A percentile compares a stretch with the other conserved stretches of the same genome.
Evolutionary conservation across 495 filamentous ascomycete species (phyloP).

Genomic region (Aspergillus panamensis): DNA sequence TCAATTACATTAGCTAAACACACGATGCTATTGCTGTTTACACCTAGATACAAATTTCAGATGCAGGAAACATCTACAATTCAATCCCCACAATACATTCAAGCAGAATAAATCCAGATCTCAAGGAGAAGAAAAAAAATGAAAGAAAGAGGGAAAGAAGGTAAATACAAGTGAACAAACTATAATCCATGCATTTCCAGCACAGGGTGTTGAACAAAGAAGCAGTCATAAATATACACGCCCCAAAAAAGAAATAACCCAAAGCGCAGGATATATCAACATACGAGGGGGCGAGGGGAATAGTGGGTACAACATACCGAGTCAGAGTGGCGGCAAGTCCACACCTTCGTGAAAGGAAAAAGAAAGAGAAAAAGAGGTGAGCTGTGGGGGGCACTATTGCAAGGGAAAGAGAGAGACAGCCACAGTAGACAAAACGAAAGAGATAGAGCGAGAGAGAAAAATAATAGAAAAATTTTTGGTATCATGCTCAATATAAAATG

Average conservation of each 20-base stretch:
- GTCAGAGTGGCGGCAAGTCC: not conserved
- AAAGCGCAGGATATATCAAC: conserved; percentile 13
- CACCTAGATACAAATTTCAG: conserved; percentile 8
- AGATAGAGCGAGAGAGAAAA: too few relatives aligned
- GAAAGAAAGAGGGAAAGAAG: conserved; percentile 14
- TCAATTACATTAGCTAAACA: not conserved
- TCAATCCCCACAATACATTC: conserved; percentile 8
- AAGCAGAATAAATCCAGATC: conserved; percentile 5
- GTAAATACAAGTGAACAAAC: conserved; percentile 7
- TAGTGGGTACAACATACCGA: conserved; percentile 3
- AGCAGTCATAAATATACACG: conserved; percentile 21
- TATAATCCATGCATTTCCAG: not conserved
- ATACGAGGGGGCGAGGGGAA: not conserved
- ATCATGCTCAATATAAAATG: too few relatives aligned
- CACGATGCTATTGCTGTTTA: not conserved
- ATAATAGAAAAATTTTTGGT: too few relatives aligned
- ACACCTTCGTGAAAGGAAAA: conserved; percentile 1
- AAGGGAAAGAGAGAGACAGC: not conserved
- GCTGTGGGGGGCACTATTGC: not conserved
- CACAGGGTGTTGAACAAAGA: conserved; percentile 6
- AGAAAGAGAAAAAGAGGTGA: not conserved
- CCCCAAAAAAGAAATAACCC: conserved; percentile 17
- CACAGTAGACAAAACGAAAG: not conserved
- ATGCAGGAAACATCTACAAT: conserved; percentile 4
- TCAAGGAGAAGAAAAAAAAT: conserved; percentile 8